These are phyloP conservation scores for Trichosporon asahii DNA, from an alignment of 1,284 basidiomycete species.

Conservation along the genomic window DNA sequence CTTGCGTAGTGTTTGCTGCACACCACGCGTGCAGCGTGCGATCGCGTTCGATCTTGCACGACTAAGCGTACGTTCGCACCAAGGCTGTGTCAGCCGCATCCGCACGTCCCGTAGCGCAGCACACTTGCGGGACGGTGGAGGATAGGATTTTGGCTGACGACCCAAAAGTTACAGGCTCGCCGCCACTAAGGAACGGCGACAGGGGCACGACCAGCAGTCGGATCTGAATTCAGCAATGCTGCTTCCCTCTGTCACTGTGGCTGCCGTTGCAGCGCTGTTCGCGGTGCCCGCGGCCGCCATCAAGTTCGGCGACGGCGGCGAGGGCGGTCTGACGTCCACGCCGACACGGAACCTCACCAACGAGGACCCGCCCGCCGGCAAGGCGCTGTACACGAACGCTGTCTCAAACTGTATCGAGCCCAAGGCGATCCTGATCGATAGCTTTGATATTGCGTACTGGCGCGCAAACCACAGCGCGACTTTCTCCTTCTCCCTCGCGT, in stretches of 20 bases:
- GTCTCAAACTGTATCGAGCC: constrained; percentile 83
- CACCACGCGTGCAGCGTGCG: not conserved
- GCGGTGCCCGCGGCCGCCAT: not conserved
- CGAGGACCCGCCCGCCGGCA: constrained; percentile 14
- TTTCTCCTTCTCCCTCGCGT: constrained; percentile 43
- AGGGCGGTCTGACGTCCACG: not conserved
- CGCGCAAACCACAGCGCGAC: constrained; percentile 31
- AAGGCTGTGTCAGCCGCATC: not conserved
- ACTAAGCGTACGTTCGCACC: not conserved
- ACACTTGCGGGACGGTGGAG: not conserved
- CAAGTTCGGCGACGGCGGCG: constrained; percentile 4
- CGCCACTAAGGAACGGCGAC: constrained; percentile 5
- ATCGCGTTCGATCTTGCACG: not conserved
- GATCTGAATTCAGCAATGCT: constrained; percentile 9
- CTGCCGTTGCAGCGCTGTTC: not conserved
- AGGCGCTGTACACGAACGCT: constrained; percentile 61
- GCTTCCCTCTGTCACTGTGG: not conserved
- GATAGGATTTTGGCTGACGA: not conserved
- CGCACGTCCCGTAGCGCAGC: not conserved
- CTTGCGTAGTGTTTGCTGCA: not conserved
- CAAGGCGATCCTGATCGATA: constrained; percentile 70
- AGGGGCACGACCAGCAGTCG: too few relatives aligned
- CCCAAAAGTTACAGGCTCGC: not conserved
- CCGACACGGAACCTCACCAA: not conserved
- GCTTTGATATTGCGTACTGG: constrained; percentile 69